These are phyloP conservation scores for Hypericum androsaemum DNA, from an alignment of 345 rosid species.

Conservation along the genomic window DNA sequence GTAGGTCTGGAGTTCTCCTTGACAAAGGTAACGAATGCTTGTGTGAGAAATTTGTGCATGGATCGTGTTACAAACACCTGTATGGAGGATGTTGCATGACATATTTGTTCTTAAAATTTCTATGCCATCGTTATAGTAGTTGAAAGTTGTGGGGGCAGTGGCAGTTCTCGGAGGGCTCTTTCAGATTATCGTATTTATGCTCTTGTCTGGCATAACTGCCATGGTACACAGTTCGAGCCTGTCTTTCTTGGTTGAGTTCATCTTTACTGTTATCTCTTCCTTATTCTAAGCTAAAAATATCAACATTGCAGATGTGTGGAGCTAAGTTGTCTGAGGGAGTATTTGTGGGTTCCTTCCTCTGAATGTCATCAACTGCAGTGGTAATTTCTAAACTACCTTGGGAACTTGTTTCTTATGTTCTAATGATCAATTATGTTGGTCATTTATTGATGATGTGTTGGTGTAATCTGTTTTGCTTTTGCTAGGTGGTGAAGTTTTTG, in stretches of 20 bases:
- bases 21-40: conserved; percentile 54
- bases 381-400: conserved; percentile 33
- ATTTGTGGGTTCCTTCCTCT: conserved; percentile 87
- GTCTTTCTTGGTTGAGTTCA: conserved; percentile 9
- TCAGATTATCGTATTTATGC: conserved; percentile 74
- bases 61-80: background rate
- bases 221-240: conserved; percentile 33
- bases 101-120: conserved; percentile 10
- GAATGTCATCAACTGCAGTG: conserved; percentile 98
- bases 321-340: conserved; percentile 93
- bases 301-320: conserved; percentile 71
- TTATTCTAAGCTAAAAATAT: conserved; percentile 14
- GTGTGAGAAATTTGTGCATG: background rate
- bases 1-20: conserved; percentile 94
- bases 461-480: conserved; percentile 9
- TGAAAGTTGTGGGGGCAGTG: conserved; percentile 92
- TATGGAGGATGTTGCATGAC: conserved; percentile 1
- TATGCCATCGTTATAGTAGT: conserved; percentile 38
- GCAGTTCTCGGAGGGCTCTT: conserved; percentile 93
- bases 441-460: conserved; percentile 5
- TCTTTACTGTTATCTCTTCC: conserved; percentile 7
- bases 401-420: conserved; percentile 7
- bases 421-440: background rate
- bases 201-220: conserved; percentile 64
- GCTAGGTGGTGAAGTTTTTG: conserved; percentile 89